Percentiles rank a stretch among this genome's conserved stretches.
Evolutionary conservation across 306 rosid genomes (phyloP).

Genomic region (Comarum palustre): DNA sequence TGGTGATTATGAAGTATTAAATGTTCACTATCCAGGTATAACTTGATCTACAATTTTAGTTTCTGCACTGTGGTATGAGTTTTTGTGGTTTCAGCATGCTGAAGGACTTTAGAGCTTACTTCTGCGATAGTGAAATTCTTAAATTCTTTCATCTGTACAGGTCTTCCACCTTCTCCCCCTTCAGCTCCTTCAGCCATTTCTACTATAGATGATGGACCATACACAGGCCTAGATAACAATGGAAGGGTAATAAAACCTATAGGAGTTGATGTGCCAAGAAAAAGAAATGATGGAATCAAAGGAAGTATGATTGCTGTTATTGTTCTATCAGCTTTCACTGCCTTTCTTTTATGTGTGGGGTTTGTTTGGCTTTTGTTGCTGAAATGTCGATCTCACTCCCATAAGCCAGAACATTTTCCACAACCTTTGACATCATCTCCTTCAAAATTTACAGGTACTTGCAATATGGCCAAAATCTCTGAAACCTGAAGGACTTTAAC

Average conservation of each 20-base stretch:
- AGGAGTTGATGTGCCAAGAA: conserved; percentile 73
- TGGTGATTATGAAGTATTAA: conserved; percentile 69
- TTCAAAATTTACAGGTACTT: conserved; percentile 58
- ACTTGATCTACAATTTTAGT: conserved; percentile 9
- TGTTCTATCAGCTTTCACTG: conserved; percentile 65
- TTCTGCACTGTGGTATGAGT: background rate
- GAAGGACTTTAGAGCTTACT: background rate
- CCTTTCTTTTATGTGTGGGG: conserved; percentile 53
- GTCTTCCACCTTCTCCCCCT: conserved; percentile 98
- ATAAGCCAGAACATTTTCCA: conserved; percentile 34
- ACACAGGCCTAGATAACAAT: conserved; percentile 40
- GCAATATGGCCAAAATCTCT: background rate
- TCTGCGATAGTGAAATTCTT: conserved; percentile 23
- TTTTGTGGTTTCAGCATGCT: conserved; percentile 4
- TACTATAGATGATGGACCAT: conserved; percentile 54
- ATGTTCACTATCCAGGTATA: conserved; percentile 83
- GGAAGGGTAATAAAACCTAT: conserved; percentile 72
- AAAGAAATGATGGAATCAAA: conserved; percentile 43
- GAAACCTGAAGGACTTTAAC: background rate
- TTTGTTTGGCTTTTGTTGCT: conserved; percentile 61
- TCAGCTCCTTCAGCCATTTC: conserved; percentile 49
- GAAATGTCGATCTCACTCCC: conserved; percentile 39
- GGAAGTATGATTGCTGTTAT: conserved; percentile 50
- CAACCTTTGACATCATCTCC: conserved; percentile 42
- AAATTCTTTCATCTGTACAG: conserved; percentile 40